These are phyloP conservation scores for Myxozyma vanderwaltii DNA, from an alignment of 805 yeast genomes.

Conservation along the genomic window DNA sequence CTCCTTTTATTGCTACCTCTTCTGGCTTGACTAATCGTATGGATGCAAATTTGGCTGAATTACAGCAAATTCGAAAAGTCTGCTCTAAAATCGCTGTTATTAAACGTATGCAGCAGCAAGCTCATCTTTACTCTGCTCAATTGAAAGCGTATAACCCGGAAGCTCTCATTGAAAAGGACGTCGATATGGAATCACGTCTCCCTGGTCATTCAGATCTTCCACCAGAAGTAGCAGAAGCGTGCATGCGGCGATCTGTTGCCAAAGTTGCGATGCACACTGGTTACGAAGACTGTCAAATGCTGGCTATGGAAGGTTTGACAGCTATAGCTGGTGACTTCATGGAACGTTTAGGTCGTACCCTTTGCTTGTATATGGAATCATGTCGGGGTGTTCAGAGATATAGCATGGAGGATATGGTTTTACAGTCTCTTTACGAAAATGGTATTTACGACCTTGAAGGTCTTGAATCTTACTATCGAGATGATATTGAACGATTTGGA, in stretches of 20 bases:
- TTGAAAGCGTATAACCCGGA: constrained; percentile 69
- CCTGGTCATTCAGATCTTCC: constrained; percentile 62
- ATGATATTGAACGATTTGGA: constrained; percentile 69
- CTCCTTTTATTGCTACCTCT: constrained; percentile 48
- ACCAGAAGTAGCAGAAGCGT: constrained; percentile 62
- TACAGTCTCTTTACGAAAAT: constrained; percentile 73
- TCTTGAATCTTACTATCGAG: constrained; percentile 70
- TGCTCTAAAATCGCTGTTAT: constrained; percentile 87
- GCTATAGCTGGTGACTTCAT: constrained; percentile 82
- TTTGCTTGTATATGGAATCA: constrained; percentile 73
- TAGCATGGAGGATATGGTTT: constrained; percentile 52
- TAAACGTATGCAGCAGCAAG: constrained; percentile 86
- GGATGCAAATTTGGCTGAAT: constrained; percentile 66
- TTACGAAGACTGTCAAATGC: constrained; percentile 77
- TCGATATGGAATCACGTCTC: constrained; percentile 81
- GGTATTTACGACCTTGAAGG: constrained; percentile 82
- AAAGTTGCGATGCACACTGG: constrained; percentile 90
- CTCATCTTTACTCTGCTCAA: constrained; percentile 54
- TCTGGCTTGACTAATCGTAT: constrained; percentile 65
- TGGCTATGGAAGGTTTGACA: constrained; percentile 76
- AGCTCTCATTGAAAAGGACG: constrained; percentile 62
- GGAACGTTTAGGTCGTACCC: constrained; percentile 68
- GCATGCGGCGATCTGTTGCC: constrained; percentile 68
- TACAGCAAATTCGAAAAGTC: constrained; percentile 84
- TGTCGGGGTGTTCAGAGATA: constrained; percentile 38